Base-by-base conservation (phyloP, 805 yeast genomes). In the Nakazawaea sp. region DNA sequence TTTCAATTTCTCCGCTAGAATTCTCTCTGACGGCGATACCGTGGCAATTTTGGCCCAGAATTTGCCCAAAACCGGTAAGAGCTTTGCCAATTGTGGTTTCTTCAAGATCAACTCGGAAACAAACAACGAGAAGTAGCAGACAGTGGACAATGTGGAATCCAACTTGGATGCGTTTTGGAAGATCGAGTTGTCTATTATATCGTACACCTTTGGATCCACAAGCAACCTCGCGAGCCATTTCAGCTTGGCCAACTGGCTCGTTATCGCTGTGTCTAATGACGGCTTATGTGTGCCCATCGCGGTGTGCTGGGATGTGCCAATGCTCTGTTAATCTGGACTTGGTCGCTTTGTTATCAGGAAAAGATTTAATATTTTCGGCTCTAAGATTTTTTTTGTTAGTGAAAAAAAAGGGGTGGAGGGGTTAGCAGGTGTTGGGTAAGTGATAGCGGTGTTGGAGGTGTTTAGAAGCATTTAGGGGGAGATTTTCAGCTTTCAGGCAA, bases 131-230 rank as follows among this genome's bases (percentile, higher is more conserved):
- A 49, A 50, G 31, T 60, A 60, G 40, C 64, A 58, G 2, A 58
- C 21, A 0, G 64, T 57, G 6, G 64, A 59, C 13, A 60, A 46
- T 1, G 51, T 51, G 12, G 51, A 32, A 38, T 60, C 66, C 18
- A 59, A 38, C 37, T 53, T 48, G 4, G 38, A 27, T 5, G 57
- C 45, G 40, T 58, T 49, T 2, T 43, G 35, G 24, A 59, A 43
- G 15, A 56, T 57, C 7, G 39, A 45, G 17, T 44, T 46, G 15
- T 39, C 37, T 55, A 32, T 34, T 5, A 37, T 43, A 30, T 51
- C 55, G 36, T 58, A 59, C 32, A 58, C 47, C 23, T 48, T 41
- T 2, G 59, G 48, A 24, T 47, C 51, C 2, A 45, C 30, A 2
- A 51, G 27, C 9, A 59, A 40, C 29, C 43, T 44, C 2, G 43